Conservation (phyloP, 768 basidiomycete species). For the Termitomyces sp. region DNA sequence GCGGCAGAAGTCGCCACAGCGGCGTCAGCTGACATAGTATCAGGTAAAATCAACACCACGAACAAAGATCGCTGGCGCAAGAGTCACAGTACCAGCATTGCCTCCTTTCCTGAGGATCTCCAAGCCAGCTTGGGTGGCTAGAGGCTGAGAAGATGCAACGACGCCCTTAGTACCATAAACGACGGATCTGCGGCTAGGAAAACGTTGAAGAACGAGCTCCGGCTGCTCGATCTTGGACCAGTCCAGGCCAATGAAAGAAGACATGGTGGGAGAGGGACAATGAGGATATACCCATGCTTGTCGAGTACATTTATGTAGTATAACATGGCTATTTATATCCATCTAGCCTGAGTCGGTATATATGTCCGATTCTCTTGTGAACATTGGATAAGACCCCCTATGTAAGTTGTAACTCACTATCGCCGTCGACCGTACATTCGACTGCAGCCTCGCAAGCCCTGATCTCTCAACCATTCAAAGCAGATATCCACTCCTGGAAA, state of each 20-base stretch:
- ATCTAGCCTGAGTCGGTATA: background rate
- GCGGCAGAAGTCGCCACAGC: conserved; percentile 93
- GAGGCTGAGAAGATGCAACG: conserved; percentile 86
- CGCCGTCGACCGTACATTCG: background rate
- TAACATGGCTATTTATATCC: background rate
- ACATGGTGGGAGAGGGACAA: conserved; percentile 22
- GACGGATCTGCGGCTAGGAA: conserved; percentile 82
- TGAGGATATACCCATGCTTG: background rate
- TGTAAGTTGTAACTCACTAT: background rate
- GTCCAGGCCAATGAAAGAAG: conserved; percentile 36
- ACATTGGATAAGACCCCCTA: background rate
- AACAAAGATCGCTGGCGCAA: background rate
- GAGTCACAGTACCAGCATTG: conserved; percentile 71
- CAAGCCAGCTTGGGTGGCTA: conserved; percentile 87
- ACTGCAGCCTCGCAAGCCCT: background rate
- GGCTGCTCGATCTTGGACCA: conserved; percentile 67
- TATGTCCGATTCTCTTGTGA: background rate
- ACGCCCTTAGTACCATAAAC: conserved; percentile 86
- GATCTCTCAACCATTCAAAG: background rate
- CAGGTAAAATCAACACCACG: background rate
- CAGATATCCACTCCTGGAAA: background rate
- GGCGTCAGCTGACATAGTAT: conserved; percentile 64
- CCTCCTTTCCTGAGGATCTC: conserved; percentile 92
- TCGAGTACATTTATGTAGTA: background rate
- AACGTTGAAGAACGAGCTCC: conserved; percentile 62